Evolutionary conservation across 2,329 filamentous ascomycete species (phyloP), one percentile per base, ranked within the genome.

Genomic region (Thelonectria discophora): DNA sequence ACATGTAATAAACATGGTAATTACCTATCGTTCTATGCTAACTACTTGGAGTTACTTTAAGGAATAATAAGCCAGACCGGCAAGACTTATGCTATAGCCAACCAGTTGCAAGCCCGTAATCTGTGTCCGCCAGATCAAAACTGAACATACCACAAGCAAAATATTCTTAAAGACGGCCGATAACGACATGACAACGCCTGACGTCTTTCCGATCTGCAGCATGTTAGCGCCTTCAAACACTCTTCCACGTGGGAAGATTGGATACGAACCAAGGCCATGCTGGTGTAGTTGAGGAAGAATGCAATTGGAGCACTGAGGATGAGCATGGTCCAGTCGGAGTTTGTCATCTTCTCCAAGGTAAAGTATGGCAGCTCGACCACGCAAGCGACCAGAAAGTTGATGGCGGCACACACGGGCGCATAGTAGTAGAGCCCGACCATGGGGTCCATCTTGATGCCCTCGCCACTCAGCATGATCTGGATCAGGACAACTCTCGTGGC

Each of bases 371-470:
- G 74, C 78, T 94, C 91, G 17, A 86, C 80, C 68, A 90, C 80
- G 60, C 91, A 75, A 62, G 89, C 86, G 39, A 91, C 86, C 40
- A 89, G 67, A 60, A 89, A 82, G 79, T 94, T 94, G 87, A 92
- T 92, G 71, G 88, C 78, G 52, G 91, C 90, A 77, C 92, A 95
- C 49, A 92, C 88, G 3, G 92, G 92, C 1, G 92, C 92, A 74
- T 92, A 94, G 82, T 95, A 95, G 84, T 94, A 95, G 24, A 95
- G 84, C 39, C 90, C 91, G 65, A 94, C 91, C 39, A 95, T 83
- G 37, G 92, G 91, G 71, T 94, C 90, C 91, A 95, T 94, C 82
- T 91, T 92, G 81, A 90, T 75, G 46, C 92, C 90, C 48, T 89
- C 84, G 42, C 84, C 88, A 73, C 87, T 90, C 52, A 95, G 85